phyloP scores from a whole-genome alignment of 495 filamentous ascomycete genomes.

The Xylaria sp. region DNA sequence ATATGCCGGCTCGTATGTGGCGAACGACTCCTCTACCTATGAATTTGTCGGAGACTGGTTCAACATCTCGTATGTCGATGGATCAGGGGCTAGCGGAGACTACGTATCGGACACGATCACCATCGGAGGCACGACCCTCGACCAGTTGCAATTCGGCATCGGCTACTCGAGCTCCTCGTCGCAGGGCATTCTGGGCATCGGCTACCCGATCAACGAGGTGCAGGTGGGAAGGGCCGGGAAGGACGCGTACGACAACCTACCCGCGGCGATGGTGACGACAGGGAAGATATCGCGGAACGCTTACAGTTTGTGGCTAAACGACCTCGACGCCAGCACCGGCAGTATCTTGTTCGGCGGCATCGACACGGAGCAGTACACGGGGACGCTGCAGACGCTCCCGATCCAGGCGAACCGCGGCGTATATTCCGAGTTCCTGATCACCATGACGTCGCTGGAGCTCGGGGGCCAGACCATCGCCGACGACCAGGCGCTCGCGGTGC shows the following conservation, averaged over 20 bases:
- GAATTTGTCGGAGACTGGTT: slow-evolving; percentile 77
- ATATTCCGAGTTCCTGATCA: slow-evolving; percentile 82
- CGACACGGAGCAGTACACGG: slow-evolving; percentile 79
- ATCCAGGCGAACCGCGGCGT: slow-evolving; percentile 65
- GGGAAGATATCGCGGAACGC: slow-evolving; percentile 79
- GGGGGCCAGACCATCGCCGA: slow-evolving; percentile 56
- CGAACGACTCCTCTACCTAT: slow-evolving; percentile 84
- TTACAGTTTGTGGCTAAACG: slow-evolving; percentile 90
- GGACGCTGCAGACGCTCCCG: slow-evolving; percentile 75
- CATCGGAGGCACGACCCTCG: slow-evolving; percentile 68
- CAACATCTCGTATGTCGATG: slow-evolving; percentile 92
- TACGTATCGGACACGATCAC: slow-evolving; percentile 81
- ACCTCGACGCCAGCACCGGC: slow-evolving; percentile 75
- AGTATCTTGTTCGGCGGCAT: slow-evolving; percentile 92
- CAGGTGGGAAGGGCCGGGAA: slow-evolving; percentile 67
- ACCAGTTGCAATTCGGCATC: slow-evolving; percentile 82
- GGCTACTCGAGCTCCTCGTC: slow-evolving; percentile 74
- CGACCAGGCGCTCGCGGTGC: slow-evolving; percentile 68
- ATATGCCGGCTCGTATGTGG: slow-evolving; percentile 68
- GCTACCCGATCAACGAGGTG: slow-evolving; percentile 85
- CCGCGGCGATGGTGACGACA: slow-evolving; percentile 72
- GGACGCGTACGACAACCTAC: slow-evolving; percentile 77
- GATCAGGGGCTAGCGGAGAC: slow-evolving; percentile 78
- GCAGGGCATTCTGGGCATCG: slow-evolving; percentile 89
- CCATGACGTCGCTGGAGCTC: slow-evolving; percentile 64